Conservation (phyloP, 75 land plant genomes). For the Selaginella tamariscina region DNA sequence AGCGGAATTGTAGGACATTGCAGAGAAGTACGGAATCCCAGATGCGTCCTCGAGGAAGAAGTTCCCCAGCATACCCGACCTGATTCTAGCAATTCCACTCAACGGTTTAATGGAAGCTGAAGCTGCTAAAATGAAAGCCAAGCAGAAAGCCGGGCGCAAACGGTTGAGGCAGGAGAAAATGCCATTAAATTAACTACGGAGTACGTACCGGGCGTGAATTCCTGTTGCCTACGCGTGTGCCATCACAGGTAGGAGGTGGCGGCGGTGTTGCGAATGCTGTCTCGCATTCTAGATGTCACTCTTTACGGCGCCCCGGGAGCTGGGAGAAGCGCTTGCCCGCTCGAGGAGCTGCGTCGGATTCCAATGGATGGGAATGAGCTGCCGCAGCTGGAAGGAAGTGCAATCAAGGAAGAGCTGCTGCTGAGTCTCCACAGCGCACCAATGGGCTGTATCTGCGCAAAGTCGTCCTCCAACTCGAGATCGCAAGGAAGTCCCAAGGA, state of each 20-base stretch:
- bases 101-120: conserved; percentile 3
- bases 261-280: background rate
- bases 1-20: conserved; percentile 1
- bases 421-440: background rate
- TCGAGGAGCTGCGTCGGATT: background rate
- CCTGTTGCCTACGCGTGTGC: conserved; percentile 2
- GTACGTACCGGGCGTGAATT: conserved; percentile 3
- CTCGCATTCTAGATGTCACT: background rate
- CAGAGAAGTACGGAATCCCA: conserved; percentile 3
- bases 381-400: background rate
- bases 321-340: background rate
- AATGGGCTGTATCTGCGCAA: conserved; percentile 1
- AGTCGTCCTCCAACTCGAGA: conserved; percentile 1
- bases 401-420: background rate
- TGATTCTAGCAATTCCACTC: conserved; percentile 3
- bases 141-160: conserved; percentile 4
- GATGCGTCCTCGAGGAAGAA: conserved; percentile 3
- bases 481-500: background rate
- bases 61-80: conserved; percentile 2
- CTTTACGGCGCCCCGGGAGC: background rate
- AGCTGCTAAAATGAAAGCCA: conserved; percentile 3
- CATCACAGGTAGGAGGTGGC: background rate
- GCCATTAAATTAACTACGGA: conserved; percentile 2
- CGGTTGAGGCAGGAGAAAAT: conserved; percentile 1
- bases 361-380: conserved; percentile 3